These are phyloP conservation scores for Chloroidium sp. DNA, from an alignment of 163 green algal species.

Conservation along the genomic window DNA sequence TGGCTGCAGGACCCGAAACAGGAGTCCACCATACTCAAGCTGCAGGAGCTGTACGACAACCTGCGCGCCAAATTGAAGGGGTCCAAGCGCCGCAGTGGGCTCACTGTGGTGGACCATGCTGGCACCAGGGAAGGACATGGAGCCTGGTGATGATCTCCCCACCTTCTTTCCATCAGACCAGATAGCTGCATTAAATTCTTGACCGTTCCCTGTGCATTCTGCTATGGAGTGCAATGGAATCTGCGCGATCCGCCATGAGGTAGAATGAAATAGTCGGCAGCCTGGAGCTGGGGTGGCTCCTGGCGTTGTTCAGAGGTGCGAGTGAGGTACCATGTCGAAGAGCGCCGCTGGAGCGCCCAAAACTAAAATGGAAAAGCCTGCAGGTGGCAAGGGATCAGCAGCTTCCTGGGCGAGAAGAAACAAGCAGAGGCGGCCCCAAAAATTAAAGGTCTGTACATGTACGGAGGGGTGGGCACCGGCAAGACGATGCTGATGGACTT, in stretches of 20 bases:
- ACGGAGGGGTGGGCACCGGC: slow-evolving; percentile 63
- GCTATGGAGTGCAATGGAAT: too few relatives aligned
- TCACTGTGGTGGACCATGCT: slow-evolving; percentile 55
- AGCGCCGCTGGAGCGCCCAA: too few relatives aligned
- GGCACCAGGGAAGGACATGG: slow-evolving; percentile 4
- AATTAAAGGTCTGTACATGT: slow-evolving; percentile 83
- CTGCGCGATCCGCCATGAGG: too few relatives aligned
- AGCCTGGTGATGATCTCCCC: background rate
- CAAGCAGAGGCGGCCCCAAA: background rate
- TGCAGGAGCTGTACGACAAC: slow-evolving; percentile 54
- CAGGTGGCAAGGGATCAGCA: slow-evolving; percentile 5
- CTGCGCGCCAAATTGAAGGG: background rate
- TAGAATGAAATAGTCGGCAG: too few relatives aligned
- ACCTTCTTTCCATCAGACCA: background rate
- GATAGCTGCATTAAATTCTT: background rate
- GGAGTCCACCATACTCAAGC: slow-evolving; percentile 37
- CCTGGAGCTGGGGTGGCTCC: too few relatives aligned
- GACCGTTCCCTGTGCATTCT: too few relatives aligned
- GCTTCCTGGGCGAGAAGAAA: background rate
- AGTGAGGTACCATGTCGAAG: too few relatives aligned
- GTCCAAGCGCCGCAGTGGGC: slow-evolving; percentile 28
- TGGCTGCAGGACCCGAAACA: slow-evolving; percentile 51
- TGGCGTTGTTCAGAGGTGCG: too few relatives aligned
- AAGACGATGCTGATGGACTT: slow-evolving; percentile 81
- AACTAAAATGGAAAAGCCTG: background rate